Percentiles rank a stretch among this genome's conserved stretches.
phyloP scores from a whole-genome alignment of 331 rosid genomes.

The Malus hybrid region DNA sequence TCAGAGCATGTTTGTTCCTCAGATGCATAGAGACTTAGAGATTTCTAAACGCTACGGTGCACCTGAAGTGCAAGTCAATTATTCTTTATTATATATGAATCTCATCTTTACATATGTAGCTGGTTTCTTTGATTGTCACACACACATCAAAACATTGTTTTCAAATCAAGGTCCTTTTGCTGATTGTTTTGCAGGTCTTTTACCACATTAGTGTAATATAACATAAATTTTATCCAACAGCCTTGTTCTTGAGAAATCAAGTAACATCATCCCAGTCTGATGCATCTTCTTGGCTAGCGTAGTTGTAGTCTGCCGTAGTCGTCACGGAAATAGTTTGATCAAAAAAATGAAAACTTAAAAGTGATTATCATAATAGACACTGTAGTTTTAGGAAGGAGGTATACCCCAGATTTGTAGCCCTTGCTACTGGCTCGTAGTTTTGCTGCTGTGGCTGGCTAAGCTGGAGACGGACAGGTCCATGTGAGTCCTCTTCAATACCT shows the following conservation, averaged over 20 bases:
- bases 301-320: slow-evolving; percentile 61
- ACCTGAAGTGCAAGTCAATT: slow-evolving; percentile 18
- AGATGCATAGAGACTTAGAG: not conserved
- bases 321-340: slow-evolving; percentile 28
- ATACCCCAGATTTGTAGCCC: slow-evolving; percentile 64
- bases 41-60: not conserved
- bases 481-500: slow-evolving; percentile 47
- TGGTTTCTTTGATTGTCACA: slow-evolving; percentile 28
- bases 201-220: slow-evolving; percentile 16
- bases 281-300: slow-evolving; percentile 29
- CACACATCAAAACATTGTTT: slow-evolving; percentile 26
- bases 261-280: slow-evolving; percentile 14
- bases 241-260: slow-evolving; percentile 34
- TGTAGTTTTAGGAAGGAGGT: slow-evolving; percentile 15
- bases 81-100: slow-evolving; percentile 20
- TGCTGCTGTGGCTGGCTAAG: slow-evolving; percentile 81
- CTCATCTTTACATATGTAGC: slow-evolving; percentile 29
- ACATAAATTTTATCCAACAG: slow-evolving; percentile 31
- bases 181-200: slow-evolving; percentile 17
- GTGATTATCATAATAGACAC: slow-evolving; percentile 11
- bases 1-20: not conserved
- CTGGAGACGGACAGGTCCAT: slow-evolving; percentile 71
- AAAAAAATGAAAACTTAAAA: slow-evolving; percentile 7
- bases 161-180: slow-evolving; percentile 17
- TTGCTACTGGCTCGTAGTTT: slow-evolving; percentile 29